Evolutionary conservation across 2,329 filamentous ascomycete species (phyloP).

Genomic region (Cercospora sojina): DNA sequence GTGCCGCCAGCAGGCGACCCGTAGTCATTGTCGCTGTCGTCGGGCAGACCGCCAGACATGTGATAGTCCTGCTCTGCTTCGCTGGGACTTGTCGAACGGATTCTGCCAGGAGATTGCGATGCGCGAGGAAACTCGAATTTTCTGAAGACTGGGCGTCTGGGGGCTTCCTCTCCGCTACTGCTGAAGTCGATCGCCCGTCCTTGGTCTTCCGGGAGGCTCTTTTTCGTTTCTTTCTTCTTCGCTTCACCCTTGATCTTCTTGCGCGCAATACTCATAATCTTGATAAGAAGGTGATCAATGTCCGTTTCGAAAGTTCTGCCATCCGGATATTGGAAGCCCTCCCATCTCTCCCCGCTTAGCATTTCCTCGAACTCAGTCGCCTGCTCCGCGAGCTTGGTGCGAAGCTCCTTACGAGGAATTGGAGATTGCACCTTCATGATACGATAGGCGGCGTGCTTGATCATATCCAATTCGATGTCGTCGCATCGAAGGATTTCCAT

Average conservation of each 20-base stretch:
- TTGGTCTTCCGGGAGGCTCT: background rate
- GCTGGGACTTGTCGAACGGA: background rate
- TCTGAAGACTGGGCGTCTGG: background rate
- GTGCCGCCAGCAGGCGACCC: background rate
- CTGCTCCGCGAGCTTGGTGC: background rate
- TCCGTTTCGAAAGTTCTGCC: constrained; percentile 1
- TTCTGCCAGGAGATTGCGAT: background rate
- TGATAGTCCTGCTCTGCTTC: background rate
- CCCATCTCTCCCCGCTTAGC: background rate
- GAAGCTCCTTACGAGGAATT: background rate
- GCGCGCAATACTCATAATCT: constrained; percentile 5
- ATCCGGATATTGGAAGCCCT: background rate
- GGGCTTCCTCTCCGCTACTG: background rate
- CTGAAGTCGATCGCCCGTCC: background rate
- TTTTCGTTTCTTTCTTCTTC: background rate
- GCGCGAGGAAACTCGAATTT: background rate
- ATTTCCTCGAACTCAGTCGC: background rate
- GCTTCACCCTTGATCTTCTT: background rate
- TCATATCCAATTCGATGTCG: background rate
- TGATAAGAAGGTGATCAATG: background rate
- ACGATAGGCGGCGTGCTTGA: background rate
- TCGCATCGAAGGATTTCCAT: constrained; percentile 1
- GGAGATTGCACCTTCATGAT: background rate
- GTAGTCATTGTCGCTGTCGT: background rate
- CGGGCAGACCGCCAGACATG: background rate